Evolutionary conservation across 768 basidiomycete species (phyloP).

Genomic region (Tulasnella sp.): DNA sequence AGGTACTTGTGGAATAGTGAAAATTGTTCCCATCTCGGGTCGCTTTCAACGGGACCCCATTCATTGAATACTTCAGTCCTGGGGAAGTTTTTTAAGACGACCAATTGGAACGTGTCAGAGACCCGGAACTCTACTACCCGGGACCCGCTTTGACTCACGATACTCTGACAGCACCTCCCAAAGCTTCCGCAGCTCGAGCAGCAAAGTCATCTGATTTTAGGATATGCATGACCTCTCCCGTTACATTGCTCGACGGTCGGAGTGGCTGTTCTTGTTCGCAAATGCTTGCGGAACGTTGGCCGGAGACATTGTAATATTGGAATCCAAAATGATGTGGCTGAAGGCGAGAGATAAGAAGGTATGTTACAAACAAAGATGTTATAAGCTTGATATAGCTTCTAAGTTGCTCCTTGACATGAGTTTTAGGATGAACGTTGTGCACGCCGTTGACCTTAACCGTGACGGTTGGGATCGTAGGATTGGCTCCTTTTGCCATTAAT

Average conservation of each 20-base stretch:
- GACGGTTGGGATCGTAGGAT: neutral
- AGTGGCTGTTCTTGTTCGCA: neutral
- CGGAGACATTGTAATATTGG: neutral
- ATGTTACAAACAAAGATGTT: neutral
- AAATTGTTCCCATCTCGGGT: conserved; percentile 51
- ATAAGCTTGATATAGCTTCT: neutral
- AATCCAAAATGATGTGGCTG: neutral
- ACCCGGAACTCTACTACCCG: no score
- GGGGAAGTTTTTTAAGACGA: no score
- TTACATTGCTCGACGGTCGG: neutral
- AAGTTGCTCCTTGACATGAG: neutral
- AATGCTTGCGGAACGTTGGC: neutral
- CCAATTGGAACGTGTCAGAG: neutral
- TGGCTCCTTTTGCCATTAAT: neutral
- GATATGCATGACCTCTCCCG: neutral
- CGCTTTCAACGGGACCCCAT: conserved; percentile 42
- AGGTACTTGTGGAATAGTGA: conserved; percentile 50
- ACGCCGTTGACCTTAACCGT: neutral
- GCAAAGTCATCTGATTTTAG: neutral
- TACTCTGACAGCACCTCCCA: neutral
- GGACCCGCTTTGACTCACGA: no score
- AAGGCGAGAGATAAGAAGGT: neutral
- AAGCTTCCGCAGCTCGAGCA: neutral
- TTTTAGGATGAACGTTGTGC: neutral
- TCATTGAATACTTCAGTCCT: conserved; percentile 49